Evolutionary conservation across 163 green algal species (phyloP), one percentile per base, ranked within the genome.

Genomic region (Volvox carteri): DNA sequence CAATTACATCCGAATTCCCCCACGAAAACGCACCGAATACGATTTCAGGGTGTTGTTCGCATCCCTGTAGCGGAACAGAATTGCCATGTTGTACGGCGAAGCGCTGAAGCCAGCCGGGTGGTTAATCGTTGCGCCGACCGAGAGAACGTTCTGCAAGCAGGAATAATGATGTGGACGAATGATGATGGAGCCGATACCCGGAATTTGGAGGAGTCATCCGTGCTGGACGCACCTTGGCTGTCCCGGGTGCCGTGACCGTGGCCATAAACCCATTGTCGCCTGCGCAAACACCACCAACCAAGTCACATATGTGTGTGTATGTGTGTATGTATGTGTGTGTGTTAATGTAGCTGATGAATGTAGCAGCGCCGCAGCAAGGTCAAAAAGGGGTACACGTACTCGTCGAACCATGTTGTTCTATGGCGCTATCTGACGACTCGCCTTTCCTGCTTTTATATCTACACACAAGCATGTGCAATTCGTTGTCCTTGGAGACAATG

Each of bases 181-280:
- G 18, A 23, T 65, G 54, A 65, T 65, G 54, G 50, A 60, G 50
- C 50, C n/a, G n/a, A n/a, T n/a, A n/a, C n/a, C 50, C 50, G 16
- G 16, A 12, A 60, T 60, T 25, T 60, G 50, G 12, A 12, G 16
- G 14, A 60, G 50, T 60, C 14, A 60, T 16, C 50, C 50, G 16
- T 16, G 50, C 16, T 60, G 19, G 4, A 72, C 60, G 37, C 25
- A 78, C 70, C 70, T 78, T 78, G 11, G 70, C 70, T 19, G 70
- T 78, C 5, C 39, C 39, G 19, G 70, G 70, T 16, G 70, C 70
- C 41, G 70, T 58, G 18, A 78, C 70, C 14, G 70, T 78, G 41
- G 70, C 16, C 37, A 78, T 78, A 39, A 52, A 52, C 7, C 70
- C 70, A 42, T 78, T 78, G 70, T 78, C 70, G 56, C 70, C 70